Conservation (phyloP, 2,329 filamentous ascomycete genomes). For the Talaromyces sp. region DNA sequence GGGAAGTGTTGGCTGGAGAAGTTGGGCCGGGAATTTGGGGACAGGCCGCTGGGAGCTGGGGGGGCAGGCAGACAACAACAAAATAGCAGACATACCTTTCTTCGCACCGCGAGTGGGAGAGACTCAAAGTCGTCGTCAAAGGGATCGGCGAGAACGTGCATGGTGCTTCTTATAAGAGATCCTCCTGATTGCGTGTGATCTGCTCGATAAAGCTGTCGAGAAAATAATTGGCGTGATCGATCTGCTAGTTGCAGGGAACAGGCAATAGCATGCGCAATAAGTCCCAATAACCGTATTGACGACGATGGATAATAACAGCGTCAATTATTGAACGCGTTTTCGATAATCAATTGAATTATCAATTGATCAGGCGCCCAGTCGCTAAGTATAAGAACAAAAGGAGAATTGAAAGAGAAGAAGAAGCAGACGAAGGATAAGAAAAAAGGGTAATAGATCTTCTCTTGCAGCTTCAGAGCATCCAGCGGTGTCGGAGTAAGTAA, state of each 20-base stretch:
- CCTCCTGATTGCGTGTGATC: not conserved
- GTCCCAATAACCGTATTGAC: not conserved
- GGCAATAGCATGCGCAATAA: not conserved
- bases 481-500: not conserved
- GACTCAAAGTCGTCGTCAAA: constrained; percentile 44
- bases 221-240: not conserved
- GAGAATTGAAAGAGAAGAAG: not conserved
- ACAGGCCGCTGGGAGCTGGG: not conserved
- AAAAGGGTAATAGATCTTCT: too few relatives aligned
- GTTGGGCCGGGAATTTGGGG: not conserved
- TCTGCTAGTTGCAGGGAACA: not conserved
- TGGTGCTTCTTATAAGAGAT: not conserved
- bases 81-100: constrained; percentile 47
- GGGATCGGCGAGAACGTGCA: constrained; percentile 11
- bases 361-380: too few relatives aligned
- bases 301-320: not conserved
- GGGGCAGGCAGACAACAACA: not conserved
- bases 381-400: not conserved
- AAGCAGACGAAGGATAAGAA: not conserved
- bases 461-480: too few relatives aligned
- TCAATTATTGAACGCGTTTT: not conserved
- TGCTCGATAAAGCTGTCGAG: not conserved
- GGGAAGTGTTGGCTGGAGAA: too few relatives aligned
- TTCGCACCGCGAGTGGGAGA: constrained; percentile 50
- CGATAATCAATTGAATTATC: not conserved